Evolutionary conservation across 1,139 yeast species (phyloP).

Genomic region (Saccharomyces hybrid): DNA sequence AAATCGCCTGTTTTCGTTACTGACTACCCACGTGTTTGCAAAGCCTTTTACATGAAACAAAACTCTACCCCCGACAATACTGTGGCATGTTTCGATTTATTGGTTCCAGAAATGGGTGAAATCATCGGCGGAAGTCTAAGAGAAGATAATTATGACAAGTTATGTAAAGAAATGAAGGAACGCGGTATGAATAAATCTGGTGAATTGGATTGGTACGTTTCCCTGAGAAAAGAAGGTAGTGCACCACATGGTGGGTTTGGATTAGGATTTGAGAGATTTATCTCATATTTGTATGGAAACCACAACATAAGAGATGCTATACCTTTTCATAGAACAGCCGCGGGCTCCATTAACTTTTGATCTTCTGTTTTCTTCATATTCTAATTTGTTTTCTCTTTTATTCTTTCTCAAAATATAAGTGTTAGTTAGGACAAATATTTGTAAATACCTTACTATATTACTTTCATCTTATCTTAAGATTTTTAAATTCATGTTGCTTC

Average conservation of each 20-base stretch:
- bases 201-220: conserved; percentile 73
- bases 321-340: conserved; percentile 59
- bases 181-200: conserved; percentile 47
- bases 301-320: conserved; percentile 76
- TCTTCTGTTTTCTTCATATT: too few relatives aligned
- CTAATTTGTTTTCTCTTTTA: too few relatives aligned
- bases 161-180: conserved; percentile 43
- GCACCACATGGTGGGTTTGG: conserved; percentile 98
- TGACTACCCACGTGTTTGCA: conserved; percentile 69
- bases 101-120: conserved; percentile 91
- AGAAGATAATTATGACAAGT: conserved; percentile 51
- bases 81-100: conserved; percentile 82
- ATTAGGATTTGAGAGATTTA: conserved; percentile 80
- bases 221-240: conserved; percentile 65
- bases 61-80: conserved; percentile 38
- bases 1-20: conserved; percentile 80
- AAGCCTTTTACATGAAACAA: conserved; percentile 86
- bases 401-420: too few relatives aligned
- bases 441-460: too few relatives aligned
- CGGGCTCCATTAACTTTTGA: conserved; percentile 9
- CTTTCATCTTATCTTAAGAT: too few relatives aligned
- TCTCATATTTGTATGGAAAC: conserved; percentile 60
- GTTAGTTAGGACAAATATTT: too few relatives aligned
- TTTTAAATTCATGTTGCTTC: neutral
- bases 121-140: conserved; percentile 92